Evolutionary conservation across 176 grass and related monocot genomes (phyloP).

Genomic region (Puccinellia tenuiflora): DNA sequence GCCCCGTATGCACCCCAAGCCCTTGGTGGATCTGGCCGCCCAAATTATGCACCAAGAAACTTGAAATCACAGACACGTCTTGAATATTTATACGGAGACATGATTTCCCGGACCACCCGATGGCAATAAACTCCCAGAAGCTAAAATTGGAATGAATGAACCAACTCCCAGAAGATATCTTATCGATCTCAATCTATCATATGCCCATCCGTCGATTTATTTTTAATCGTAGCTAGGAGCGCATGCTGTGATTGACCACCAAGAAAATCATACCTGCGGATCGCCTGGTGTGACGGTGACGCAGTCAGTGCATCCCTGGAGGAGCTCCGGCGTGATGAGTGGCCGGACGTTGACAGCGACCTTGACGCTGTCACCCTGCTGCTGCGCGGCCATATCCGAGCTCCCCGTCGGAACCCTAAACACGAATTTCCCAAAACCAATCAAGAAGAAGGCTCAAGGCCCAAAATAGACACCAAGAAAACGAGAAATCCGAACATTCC

Average conservation of each 20-base stretch:
- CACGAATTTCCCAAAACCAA: background rate
- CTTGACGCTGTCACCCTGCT: slow-evolving; percentile 72
- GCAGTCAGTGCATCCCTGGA: slow-evolving; percentile 74
- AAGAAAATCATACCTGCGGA: slow-evolving; percentile 61
- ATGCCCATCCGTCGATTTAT: background rate
- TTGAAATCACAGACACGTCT: background rate
- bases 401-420: slow-evolving; percentile 45
- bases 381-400: slow-evolving; percentile 31
- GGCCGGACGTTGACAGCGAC: slow-evolving; percentile 91
- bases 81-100: background rate
- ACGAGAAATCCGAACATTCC: background rate
- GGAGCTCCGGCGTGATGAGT: slow-evolving; percentile 82
- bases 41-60: background rate
- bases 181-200: background rate
- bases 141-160: background rate
- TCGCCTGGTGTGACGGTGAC: slow-evolving; percentile 66
- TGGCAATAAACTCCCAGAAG: background rate
- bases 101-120: background rate
- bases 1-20: background rate
- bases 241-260: background rate
- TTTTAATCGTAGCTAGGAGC: background rate
- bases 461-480: background rate
- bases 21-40: background rate
- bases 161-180: background rate
- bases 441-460: background rate